phyloP scores from a whole-genome alignment of 2,329 filamentous ascomycete genomes.

The Microsporum ferrugineum region DNA sequence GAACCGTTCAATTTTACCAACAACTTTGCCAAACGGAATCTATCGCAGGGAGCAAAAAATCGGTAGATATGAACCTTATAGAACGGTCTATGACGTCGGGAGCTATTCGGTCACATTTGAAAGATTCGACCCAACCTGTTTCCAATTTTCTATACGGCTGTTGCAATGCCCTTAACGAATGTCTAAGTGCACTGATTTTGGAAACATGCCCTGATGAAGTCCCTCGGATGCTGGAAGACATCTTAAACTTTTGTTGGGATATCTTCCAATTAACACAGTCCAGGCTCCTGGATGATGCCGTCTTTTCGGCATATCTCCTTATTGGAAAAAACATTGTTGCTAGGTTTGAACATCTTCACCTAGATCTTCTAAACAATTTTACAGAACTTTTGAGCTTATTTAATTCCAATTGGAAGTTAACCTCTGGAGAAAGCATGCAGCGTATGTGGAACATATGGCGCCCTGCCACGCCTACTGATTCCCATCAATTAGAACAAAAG shows the following conservation, averaged over 20 bases:
- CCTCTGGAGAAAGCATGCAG: conserved; percentile 70
- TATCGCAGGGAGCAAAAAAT: conserved; percentile 26
- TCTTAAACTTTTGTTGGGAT: conserved; percentile 40
- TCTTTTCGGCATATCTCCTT: conserved; percentile 45
- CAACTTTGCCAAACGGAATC: conserved; percentile 23
- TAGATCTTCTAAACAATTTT: conserved; percentile 20
- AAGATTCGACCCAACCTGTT: conserved; percentile 33
- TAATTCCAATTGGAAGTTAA: conserved; percentile 57
- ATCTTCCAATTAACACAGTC: conserved; percentile 35
- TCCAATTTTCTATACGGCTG: conserved; percentile 29
- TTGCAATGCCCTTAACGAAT: conserved; percentile 27
- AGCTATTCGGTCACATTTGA: conserved; percentile 31
- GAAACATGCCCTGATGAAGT: conserved; percentile 18
- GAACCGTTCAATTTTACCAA: conserved; percentile 27
- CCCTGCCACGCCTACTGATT: conserved; percentile 42
- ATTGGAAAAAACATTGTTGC: conserved; percentile 27
- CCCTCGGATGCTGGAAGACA: conserved; percentile 21
- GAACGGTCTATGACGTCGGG: conserved; percentile 32
- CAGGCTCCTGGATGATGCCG: conserved; percentile 39
- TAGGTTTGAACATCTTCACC: conserved; percentile 23
- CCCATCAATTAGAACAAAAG: conserved; percentile 24
- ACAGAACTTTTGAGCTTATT: conserved; percentile 44
- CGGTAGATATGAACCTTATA: conserved; percentile 32
- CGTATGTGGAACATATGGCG: conserved; percentile 61
- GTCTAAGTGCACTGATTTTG: conserved; percentile 18